Evolutionary conservation across 2,329 filamentous ascomycete genomes (phyloP), one percentile per base, ranked within the genome.

Genomic region (Cladosporium phlei): DNA sequence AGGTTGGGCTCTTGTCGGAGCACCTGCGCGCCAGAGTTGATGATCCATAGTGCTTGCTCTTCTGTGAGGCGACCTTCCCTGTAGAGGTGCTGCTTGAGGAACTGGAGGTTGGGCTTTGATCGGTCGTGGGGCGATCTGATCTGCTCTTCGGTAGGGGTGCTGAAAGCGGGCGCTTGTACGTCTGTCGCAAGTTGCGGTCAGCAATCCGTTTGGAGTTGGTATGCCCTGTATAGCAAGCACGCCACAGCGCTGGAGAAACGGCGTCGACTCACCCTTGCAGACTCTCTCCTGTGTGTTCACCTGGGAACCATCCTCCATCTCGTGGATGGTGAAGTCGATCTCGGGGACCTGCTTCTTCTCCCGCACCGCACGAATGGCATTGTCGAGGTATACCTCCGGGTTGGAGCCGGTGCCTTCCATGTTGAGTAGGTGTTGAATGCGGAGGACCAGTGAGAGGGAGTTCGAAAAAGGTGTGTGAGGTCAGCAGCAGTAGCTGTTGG

Each of bases 71-170:
- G 88, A 52, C 93, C 93, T 75, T 98, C 93, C 55, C 93, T 85
- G 69, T 96, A 97, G 70, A 98, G 94, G 67, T 98, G 93, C 69
- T 96, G 88, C 77, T 97, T 98, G 55, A 98, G 77, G 66, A 96
- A 98, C 62, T 84, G 78, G 54, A 98, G 83, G 68, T 96, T 85
- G 58, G 93, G 93, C 76, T 96, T 97, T 53, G 79, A 78, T 49
- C 82, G 85, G 60, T 94, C 85, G 52, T 87, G 81, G 54, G 91
- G 86, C 56, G 89, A 87, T 71, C 87, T 91, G 75, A 98, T 96
- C 69, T 95, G 86, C 55, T 96, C 88, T 70, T 96, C 85, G 61
- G 86, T 90, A 24, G 93, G 93, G 60, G 88, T 88, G 67, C 82
- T 83, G 75, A 95, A 91, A 62, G 93, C 93, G 38, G 93, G 93